These are phyloP conservation scores for Microdochium bolleyi DNA, from an alignment of 2,329 filamentous ascomycete species.

Conservation along the genomic window DNA sequence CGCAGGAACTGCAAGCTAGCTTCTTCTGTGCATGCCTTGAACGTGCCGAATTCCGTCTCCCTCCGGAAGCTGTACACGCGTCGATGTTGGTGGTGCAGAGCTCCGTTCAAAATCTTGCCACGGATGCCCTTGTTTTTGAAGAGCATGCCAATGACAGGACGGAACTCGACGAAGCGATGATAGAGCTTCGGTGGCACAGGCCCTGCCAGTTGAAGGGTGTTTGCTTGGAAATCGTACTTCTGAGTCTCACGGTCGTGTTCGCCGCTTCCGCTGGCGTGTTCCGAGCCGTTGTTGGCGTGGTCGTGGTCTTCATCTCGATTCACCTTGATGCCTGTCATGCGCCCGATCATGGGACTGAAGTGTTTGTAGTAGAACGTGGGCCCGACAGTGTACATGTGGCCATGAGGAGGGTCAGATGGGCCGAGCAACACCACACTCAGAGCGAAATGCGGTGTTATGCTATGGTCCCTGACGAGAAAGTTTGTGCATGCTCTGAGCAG, in stretches of 20 bases:
- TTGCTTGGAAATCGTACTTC: constrained; percentile 90
- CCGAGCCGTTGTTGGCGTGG: constrained; percentile 18
- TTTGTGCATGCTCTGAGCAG: constrained; percentile 61
- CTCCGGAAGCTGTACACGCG: constrained; percentile 85
- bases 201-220: constrained; percentile 79
- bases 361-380: constrained; percentile 73
- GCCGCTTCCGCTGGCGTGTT: constrained; percentile 6
- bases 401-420: constrained; percentile 60
- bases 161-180: constrained; percentile 90
- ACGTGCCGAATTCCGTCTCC: constrained; percentile 63
- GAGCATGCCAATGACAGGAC: constrained; percentile 82
- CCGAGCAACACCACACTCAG: constrained; percentile 75
- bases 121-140: constrained; percentile 72
- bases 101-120: constrained; percentile 73
- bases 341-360: constrained; percentile 81
- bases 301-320: constrained; percentile 49
- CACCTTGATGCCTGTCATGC: constrained; percentile 66
- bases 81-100: constrained; percentile 81
- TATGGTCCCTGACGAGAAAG: constrained; percentile 50
- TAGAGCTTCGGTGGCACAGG: constrained; percentile 76
- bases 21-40: constrained; percentile 58
- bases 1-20: constrained; percentile 76
- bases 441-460: constrained; percentile 63
- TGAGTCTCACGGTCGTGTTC: constrained; percentile 45
- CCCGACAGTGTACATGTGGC: constrained; percentile 69